A percentile compares a stretch with the other conserved stretches of the same genome.
phyloP scores from a whole-genome alignment of 2,329 filamentous ascomycete genomes.

The Apiospora kogelbergensis region DNA sequence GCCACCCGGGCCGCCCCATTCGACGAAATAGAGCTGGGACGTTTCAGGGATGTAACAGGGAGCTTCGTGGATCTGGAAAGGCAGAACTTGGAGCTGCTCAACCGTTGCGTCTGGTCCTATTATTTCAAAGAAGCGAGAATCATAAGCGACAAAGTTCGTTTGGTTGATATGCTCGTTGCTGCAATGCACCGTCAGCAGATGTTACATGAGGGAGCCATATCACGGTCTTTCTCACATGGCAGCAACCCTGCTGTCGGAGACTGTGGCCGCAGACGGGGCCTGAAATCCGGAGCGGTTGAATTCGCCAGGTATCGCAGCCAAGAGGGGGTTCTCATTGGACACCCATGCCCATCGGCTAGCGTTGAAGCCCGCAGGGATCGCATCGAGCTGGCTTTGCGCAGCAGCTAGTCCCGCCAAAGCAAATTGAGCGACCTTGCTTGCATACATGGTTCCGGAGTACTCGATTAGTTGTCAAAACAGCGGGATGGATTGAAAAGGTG shows the following conservation, averaged over 20 bases:
- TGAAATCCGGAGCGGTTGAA: conserved; percentile 3
- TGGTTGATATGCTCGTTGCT: conserved; percentile 5
- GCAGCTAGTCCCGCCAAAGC: background rate
- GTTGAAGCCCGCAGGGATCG: conserved; percentile 1
- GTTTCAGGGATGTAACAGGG: background rate
- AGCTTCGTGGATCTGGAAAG: background rate
- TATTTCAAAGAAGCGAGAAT: conserved; percentile 6
- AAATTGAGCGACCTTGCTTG: background rate
- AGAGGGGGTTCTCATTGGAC: conserved; percentile 6
- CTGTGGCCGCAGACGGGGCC: conserved; percentile 1
- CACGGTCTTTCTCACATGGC: background rate
- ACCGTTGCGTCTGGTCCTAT: conserved; percentile 6
- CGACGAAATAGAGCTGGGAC: background rate
- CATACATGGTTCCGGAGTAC: background rate
- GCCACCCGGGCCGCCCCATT: background rate
- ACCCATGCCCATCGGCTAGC: background rate
- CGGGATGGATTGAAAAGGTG: background rate
- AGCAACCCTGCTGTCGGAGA: background rate
- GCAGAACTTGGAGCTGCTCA: background rate
- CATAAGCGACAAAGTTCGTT: background rate
- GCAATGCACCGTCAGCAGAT: background rate
- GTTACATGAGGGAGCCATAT: no score
- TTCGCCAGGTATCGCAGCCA: background rate
- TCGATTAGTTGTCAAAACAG: background rate
- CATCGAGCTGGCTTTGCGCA: background rate